Evolutionary conservation across 345 rosid species (phyloP).

Genomic region (Sisymbrium altissimum): DNA sequence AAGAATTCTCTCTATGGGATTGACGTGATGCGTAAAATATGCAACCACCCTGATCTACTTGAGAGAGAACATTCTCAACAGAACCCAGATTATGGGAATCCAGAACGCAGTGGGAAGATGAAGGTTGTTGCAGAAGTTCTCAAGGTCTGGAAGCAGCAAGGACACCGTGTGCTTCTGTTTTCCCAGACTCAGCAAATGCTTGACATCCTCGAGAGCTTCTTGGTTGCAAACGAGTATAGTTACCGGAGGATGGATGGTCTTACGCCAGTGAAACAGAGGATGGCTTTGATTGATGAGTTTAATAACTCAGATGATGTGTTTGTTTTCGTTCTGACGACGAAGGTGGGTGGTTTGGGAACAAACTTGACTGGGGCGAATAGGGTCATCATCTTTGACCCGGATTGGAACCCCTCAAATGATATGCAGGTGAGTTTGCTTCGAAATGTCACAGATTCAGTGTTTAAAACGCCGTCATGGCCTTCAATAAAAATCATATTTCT

Average conservation of each 20-base stretch:
- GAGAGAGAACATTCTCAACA: conserved; percentile 82
- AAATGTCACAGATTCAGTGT: not conserved
- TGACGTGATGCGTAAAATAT: conserved; percentile 99
- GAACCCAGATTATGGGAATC: conserved; percentile 89
- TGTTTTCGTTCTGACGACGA: conserved; percentile 82
- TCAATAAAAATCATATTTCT: not conserved
- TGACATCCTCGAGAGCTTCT: conserved; percentile 84
- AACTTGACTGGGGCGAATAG: conserved; percentile 91
- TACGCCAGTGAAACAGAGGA: conserved; percentile 86
- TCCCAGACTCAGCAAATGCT: conserved; percentile 97
- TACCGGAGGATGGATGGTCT: conserved; percentile 96
- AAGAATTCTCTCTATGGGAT: conserved; percentile 86
- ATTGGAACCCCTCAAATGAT: conserved; percentile 98
- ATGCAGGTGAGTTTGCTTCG: conserved; percentile 61
- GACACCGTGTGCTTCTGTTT: conserved; percentile 91
- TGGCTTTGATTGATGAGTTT: conserved; percentile 95
- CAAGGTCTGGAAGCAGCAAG: conserved; percentile 85
- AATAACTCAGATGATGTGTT: conserved; percentile 70
- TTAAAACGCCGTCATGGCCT: not conserved
- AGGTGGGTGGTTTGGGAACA: conserved; percentile 97
- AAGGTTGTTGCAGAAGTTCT: conserved; percentile 83
- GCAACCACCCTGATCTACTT: conserved; percentile 97
- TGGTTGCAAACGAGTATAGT: conserved; percentile 56
- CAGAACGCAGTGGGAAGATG: conserved; percentile 91
- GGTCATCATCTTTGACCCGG: conserved; percentile 97